Conservation (phyloP, 148 eudicot genomes). For the Arbutus unedo region DNA sequence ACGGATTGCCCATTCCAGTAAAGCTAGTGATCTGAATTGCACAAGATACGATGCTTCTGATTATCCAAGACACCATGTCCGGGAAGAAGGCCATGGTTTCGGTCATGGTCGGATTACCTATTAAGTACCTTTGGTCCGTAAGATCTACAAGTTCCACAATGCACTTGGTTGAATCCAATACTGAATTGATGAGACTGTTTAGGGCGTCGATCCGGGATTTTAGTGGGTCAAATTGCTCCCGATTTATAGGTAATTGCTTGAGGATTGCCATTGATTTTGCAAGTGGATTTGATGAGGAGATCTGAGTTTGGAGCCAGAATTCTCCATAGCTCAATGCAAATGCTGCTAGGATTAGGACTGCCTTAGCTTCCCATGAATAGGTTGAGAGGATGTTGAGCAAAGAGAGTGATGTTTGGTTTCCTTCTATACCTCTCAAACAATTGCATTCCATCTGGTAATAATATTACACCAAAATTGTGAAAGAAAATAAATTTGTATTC, state of each 20-base stretch:
- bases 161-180: slow-evolving; percentile 23
- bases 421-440: slow-evolving; percentile 30
- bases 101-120: slow-evolving; percentile 21
- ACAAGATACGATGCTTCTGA: slow-evolving; percentile 26
- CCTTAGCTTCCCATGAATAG: slow-evolving; percentile 34
- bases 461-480: too few relatives aligned
- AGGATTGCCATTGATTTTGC: slow-evolving; percentile 32
- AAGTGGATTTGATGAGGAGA: slow-evolving; percentile 26
- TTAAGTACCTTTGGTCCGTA: slow-evolving; percentile 20
- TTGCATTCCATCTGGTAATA: slow-evolving; percentile 43
- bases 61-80: slow-evolving; percentile 27
- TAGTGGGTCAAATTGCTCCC: slow-evolving; percentile 24
- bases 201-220: slow-evolving; percentile 26
- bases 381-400: slow-evolving; percentile 18
- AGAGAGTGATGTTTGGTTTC: slow-evolving; percentile 23
- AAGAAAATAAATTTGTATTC: too few relatives aligned
- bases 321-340: slow-evolving; percentile 32
- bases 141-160: slow-evolving; percentile 20
- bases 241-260: slow-evolving; percentile 21
- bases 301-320: slow-evolving; percentile 29
- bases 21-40: slow-evolving; percentile 28
- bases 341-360: slow-evolving; percentile 27
- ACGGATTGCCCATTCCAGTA: slow-evolving; percentile 31
- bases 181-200: slow-evolving; percentile 23
- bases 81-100: slow-evolving; percentile 18